Evolutionary conservation across 169 alveolate genomes (phyloP), one percentile per base, ranked within the genome.

Genomic region (Plasmodium berghei): DNA sequence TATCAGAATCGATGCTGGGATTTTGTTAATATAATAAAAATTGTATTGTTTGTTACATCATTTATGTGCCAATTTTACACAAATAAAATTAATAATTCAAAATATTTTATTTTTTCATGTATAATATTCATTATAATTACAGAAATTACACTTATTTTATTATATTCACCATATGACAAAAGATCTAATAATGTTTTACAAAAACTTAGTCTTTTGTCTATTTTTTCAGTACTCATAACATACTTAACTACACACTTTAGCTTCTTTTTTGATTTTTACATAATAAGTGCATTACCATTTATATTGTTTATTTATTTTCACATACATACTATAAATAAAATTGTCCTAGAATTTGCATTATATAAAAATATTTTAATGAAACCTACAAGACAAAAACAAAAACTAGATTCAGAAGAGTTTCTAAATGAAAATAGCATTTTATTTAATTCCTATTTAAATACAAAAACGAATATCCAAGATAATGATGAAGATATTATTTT

Each of bases 1-100:
- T 86, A 71, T 54, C 86, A 86, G 55, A 86, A 86, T 18, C n/a
- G 91, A 63, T 86, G 87, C 46, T 86, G 91, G 91, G 91, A 71
- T 55, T 34, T 72, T 56, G 14, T 71, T 14, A 59, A 86, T 59
- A 52, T 86, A 22, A 42, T 71, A 49, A 86, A 86, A 56, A 34
- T 86, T 52, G 12, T 72, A 20, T 71, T 86, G 42, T 64, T 86
- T 49, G 71, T 73, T 5, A 8, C 48, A 24, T 61, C 83, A 22
- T 71, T 72, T 54, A 72, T 73, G 20, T 86, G 91, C 16, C 86
- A 86, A 16, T 46, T 86, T 52, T 66, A 86, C 55, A 71, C 91
- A 48, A 70, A 86, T 6, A 46, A 61, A 61, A 62, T 24, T 62
- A 5, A 70, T 49, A 71, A 59, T 54, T 61, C 91, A 2, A 72